Percentiles rank a stretch among this genome's conserved stretches.
Conservation (phyloP, 139 green algal genomes). For the Micractinium sp. region DNA sequence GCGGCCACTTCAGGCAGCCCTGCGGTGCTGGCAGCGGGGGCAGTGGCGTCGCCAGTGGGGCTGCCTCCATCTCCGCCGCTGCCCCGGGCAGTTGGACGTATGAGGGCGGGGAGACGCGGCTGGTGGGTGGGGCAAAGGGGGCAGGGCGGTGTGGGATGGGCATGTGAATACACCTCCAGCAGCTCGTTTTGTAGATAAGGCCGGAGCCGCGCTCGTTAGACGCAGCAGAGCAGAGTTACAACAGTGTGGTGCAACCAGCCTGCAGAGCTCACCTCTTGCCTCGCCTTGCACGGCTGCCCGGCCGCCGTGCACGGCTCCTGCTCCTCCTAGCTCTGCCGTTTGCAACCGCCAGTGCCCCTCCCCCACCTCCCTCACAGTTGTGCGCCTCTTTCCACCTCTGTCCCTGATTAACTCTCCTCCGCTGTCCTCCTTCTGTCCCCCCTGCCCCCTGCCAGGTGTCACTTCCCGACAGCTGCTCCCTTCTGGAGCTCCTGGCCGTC, state of each 20-base stretch:
- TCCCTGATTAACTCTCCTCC: background rate
- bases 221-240: too few species aligned
- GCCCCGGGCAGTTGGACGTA: conserved; percentile 26
- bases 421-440: background rate
- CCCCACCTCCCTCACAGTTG: too few species aligned
- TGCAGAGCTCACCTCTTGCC: too few species aligned
- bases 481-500: conserved; percentile 44
- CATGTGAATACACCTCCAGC: too few species aligned
- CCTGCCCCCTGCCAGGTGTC: background rate
- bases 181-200: too few species aligned
- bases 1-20: background rate
- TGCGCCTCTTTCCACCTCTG: background rate
- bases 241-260: too few species aligned
- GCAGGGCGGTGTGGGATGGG: background rate
- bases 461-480: conserved; percentile 31
- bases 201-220: too few species aligned
- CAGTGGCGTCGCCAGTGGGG: background rate
- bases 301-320: too few species aligned
- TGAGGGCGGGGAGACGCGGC: conserved; percentile 64
- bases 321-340: too few species aligned
- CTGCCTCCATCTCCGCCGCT: background rate
- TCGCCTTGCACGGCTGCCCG: too few species aligned
- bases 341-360: too few species aligned
- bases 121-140: conserved; percentile 34
- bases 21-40: background rate